Conservation (phyloP, 306 rosid genomes). For the Fragaria vesca region DNA sequence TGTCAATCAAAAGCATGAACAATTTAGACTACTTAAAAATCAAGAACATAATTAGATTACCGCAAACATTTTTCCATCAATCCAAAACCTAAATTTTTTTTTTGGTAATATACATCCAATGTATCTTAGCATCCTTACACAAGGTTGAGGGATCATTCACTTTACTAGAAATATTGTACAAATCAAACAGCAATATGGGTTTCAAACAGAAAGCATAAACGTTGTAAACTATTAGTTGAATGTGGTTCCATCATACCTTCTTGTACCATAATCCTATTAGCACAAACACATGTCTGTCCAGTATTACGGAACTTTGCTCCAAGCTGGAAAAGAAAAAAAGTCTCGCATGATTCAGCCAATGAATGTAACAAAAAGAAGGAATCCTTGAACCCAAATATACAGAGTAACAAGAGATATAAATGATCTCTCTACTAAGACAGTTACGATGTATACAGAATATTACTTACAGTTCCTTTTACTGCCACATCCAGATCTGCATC, state of each 20-base stretch:
- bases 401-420: conserved; percentile 3
- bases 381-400: conserved; percentile 20
- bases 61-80: too few species aligned
- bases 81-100: too few species aligned
- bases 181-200: conserved; percentile 9
- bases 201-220: conserved; percentile 28
- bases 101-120: too few species aligned
- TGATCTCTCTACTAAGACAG: background rate
- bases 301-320: conserved; percentile 93
- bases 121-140: background rate
- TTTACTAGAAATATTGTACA: conserved; percentile 11
- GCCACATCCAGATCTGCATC: conserved; percentile 96
- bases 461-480: conserved; percentile 90
- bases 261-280: conserved; percentile 92
- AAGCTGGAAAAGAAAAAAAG: conserved; percentile 44
- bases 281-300: conserved; percentile 98
- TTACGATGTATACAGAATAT: conserved; percentile 17
- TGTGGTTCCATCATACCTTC: conserved; percentile 58
- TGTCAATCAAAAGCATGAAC: too few species aligned
- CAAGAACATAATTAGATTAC: too few species aligned
- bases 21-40: too few species aligned
- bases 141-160: background rate
- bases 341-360: conserved; percentile 17
- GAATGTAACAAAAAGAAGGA: conserved; percentile 9
- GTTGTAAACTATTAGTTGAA: conserved; percentile 16